Conservation (phyloP, 768 basidiomycete species). For the Pholiota molesta region DNA sequence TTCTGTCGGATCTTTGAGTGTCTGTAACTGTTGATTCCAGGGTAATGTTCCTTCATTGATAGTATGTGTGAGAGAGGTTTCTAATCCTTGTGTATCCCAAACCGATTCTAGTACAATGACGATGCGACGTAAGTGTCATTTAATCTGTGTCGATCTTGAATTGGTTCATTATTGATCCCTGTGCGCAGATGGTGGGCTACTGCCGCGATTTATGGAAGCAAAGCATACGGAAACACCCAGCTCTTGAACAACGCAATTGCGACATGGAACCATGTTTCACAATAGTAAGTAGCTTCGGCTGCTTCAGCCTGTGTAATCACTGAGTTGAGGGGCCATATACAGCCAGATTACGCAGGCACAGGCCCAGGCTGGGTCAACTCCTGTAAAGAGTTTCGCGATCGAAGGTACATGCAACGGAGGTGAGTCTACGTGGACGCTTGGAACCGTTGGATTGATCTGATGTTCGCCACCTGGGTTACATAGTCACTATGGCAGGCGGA, state of each 20-base stretch:
- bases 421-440: constrained; percentile 24
- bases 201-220: constrained; percentile 51
- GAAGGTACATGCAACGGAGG: constrained; percentile 46
- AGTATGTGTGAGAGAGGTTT: neutral
- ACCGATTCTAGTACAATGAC: constrained; percentile 42
- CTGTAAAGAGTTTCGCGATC: constrained; percentile 45
- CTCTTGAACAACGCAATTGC: constrained; percentile 46
- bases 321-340: neutral
- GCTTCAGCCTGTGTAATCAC: neutral
- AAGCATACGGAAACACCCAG: constrained; percentile 46
- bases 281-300: constrained; percentile 37
- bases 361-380: constrained; percentile 37
- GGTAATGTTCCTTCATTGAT: constrained; percentile 1
- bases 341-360: constrained; percentile 48
- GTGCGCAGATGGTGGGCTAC: constrained; percentile 52
- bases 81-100: neutral
- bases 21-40: constrained; percentile 20
- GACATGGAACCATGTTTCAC: constrained; percentile 51
- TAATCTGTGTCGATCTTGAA: neutral
- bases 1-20: neutral
- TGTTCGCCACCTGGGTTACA: constrained; percentile 15
- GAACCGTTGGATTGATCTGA: neutral
- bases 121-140: constrained; percentile 42
- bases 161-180: neutral
- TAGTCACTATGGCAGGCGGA: constrained; percentile 52